Evolutionary conservation across 352 stramenopile species (phyloP).

Genomic region (Pseudoperonospora humuli): DNA sequence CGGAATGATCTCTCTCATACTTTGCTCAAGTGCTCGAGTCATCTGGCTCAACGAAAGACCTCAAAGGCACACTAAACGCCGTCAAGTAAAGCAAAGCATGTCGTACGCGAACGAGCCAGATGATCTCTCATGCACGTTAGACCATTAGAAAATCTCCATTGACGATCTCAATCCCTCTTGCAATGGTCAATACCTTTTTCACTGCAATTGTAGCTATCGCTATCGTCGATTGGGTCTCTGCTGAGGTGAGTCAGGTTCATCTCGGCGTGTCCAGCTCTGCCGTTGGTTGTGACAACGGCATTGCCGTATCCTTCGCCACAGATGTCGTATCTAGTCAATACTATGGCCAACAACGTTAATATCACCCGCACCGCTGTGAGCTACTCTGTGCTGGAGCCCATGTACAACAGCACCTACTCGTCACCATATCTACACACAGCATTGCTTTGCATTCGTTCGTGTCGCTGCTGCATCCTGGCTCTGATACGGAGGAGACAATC

Average conservation of each 20-base stretch:
- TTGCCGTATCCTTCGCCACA: constrained; percentile 36
- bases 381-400: constrained; percentile 28
- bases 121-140: constrained; percentile 1
- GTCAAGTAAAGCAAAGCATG: too few relatives aligned
- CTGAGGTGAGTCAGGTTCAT: constrained; percentile 40
- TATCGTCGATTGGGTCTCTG: constrained; percentile 18
- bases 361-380: constrained; percentile 25
- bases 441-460: constrained; percentile 34
- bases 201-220: constrained; percentile 9
- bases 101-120: constrained; percentile 14
- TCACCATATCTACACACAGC: constrained; percentile 45
- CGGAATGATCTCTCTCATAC: too few relatives aligned
- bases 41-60: too few relatives aligned
- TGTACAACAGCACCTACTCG: constrained; percentile 45
- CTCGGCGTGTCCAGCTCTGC: constrained; percentile 26
- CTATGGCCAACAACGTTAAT: constrained; percentile 17
- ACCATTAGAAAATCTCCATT: constrained; percentile 7
- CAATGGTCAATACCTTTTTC: constrained; percentile 16
- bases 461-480: constrained; percentile 23
- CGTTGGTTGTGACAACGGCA: constrained; percentile 27
- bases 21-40: too few relatives aligned
- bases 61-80: too few relatives aligned
- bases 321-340: constrained; percentile 25
- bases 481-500: constrained; percentile 32
- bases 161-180: constrained; percentile 11